A percentile compares a stretch with the other conserved stretches of the same genome.
phyloP scores from a whole-genome alignment of 768 basidiomycete genomes.

The Gloeophyllum trabeum region DNA sequence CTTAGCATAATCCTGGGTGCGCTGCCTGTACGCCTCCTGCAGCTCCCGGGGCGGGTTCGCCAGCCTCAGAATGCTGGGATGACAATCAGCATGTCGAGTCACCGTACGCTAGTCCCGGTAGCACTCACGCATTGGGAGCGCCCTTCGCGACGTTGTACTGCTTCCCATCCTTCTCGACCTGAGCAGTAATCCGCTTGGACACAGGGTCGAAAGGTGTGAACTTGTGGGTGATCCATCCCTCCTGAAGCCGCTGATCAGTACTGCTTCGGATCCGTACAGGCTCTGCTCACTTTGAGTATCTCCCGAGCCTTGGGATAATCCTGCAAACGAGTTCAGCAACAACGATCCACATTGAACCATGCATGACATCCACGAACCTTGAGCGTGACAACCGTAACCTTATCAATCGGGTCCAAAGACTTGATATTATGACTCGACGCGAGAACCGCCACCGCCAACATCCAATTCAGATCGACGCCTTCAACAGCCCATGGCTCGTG shows the following conservation, averaged over 20 bases:
- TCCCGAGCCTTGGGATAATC: slow-evolving; percentile 33
- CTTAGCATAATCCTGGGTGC: slow-evolving; percentile 25
- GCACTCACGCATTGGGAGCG: slow-evolving; percentile 27
- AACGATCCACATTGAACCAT: background rate
- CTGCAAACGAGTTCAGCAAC: slow-evolving; percentile 11
- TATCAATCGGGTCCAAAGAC: slow-evolving; percentile 35
- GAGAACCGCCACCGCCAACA: slow-evolving; percentile 28
- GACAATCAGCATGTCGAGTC: background rate
- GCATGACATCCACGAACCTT: slow-evolving; percentile 16
- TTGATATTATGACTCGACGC: slow-evolving; percentile 36
- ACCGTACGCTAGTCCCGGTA: background rate
- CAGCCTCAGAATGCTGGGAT: slow-evolving; percentile 28
- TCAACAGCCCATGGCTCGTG: slow-evolving; percentile 21
- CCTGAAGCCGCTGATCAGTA: slow-evolving; percentile 3
- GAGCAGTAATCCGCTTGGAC: slow-evolving; percentile 37
- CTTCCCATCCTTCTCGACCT: slow-evolving; percentile 32
- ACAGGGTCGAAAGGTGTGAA: slow-evolving; percentile 40
- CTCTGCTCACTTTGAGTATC: slow-evolving; percentile 12
- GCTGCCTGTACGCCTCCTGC: slow-evolving; percentile 21
- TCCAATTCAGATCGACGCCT: slow-evolving; percentile 21
- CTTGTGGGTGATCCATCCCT: slow-evolving; percentile 32
- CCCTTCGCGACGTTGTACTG: slow-evolving; percentile 31
- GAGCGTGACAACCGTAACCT: slow-evolving; percentile 30
- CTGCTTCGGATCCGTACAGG: background rate
- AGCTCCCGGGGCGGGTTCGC: slow-evolving; percentile 19